phyloP scores from a whole-genome alignment of 768 basidiomycete species.

The Leccinum imitatum region DNA sequence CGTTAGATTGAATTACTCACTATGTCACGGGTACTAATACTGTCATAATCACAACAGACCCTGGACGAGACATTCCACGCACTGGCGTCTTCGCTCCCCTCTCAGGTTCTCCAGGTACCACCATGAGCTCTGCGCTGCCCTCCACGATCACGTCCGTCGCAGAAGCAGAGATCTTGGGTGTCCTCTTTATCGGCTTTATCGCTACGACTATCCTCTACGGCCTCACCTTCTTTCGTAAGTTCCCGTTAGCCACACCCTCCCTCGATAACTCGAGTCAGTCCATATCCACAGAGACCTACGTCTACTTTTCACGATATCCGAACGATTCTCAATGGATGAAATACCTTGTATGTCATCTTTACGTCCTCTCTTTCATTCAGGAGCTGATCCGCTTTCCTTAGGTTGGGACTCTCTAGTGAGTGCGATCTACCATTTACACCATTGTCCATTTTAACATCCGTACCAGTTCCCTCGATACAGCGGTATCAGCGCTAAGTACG shows the following conservation, averaged over 20 bases:
- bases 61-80: not conserved
- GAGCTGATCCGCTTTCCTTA: conserved; percentile 1
- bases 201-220: conserved; percentile 30
- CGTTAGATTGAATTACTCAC: not conserved
- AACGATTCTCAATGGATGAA: conserved; percentile 19
- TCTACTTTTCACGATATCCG: conserved; percentile 31
- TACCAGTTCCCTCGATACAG: conserved; percentile 26
- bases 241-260: not conserved
- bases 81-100: conserved; percentile 1
- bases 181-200: conserved; percentile 30
- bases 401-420: conserved; percentile 26
- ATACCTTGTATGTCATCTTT: conserved; percentile 18
- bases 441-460: not conserved
- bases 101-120: not conserved
- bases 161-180: conserved; percentile 27
- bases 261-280: not conserved
- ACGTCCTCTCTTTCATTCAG: not conserved
- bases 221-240: conserved; percentile 35
- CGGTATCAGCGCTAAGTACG: conserved; percentile 27
- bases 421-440: not conserved
- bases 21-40: conserved; percentile 4
- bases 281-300: conserved; percentile 23
- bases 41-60: not conserved
- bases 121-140: conserved; percentile 15
- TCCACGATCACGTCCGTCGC: conserved; percentile 11